Evolutionary conservation across 2,329 filamentous ascomycete genomes (phyloP), one percentile per base, ranked within the genome.

Genomic region (Neocatenulostroma microsporum): DNA sequence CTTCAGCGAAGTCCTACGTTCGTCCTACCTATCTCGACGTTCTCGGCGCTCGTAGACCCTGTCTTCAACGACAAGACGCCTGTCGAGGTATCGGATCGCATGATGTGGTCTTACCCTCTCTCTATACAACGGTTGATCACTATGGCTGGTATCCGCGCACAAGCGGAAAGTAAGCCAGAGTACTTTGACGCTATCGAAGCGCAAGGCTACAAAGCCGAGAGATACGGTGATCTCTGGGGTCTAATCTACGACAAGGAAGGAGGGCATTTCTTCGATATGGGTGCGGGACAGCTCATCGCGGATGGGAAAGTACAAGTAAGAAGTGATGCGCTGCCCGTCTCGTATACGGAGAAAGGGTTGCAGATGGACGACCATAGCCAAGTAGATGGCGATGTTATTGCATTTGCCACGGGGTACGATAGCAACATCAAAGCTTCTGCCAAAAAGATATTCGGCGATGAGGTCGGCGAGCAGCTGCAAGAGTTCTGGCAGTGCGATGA

Each of bases 231-330:
- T 51, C 46, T 61, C 14, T 51, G 53, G 32, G 52, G 48, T 23
- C 57, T 62, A 30, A 53, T 68, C 26, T 60, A 54, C 37, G 61
- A 66, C 37, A 56, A 60, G 4, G 51, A 59, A n/a, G 66, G 67
- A 7, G 63, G 66, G 0, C 66, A 69, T 46, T 69, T 67, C 44
- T 60, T 69, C 38, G 66, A 69, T 38, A 58, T 67, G 15, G 67
- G 67, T 1, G 56, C 58, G 4, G 62, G 57, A 0, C 52, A 55
- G 23, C 55, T 63, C 37, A 66, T 69, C 26, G 50, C 60, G 10
- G 54, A 63, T 10, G 62, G 64, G n/a, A 54, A 63, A 51, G 67
- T 69, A 40, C 62, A 61, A 37, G 53, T 69, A 30, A 63, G 66
- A 46, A 58, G 58, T 13, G 58, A 59, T n/a, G 52, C 58, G 7